Evolutionary conservation across 306 rosid genomes (phyloP), one percentile per base, ranked within the genome.

Genomic region (Quercus wislizeni): DNA sequence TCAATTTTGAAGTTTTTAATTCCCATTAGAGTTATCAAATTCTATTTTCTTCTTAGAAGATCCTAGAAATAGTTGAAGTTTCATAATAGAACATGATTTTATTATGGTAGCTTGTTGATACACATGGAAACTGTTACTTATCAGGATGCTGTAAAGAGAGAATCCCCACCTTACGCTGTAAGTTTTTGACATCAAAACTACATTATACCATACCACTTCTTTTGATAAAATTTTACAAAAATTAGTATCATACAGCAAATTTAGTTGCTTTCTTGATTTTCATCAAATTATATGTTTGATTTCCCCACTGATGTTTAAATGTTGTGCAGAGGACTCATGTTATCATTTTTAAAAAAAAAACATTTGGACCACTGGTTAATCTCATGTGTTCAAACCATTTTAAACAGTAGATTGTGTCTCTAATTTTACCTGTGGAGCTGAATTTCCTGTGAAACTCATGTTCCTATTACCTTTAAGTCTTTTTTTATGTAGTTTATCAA

Each of bases 1-100:
- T 81, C 55, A 59, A 23, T 58, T 21, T 14, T 80, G 38, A 57
- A 19, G 20, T 57, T 74, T 68, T 57, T 38, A 59, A 74, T 69
- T 59, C 30, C 30, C 54, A 49, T 49, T 49, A 49, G 14, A 49
- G 54, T 49, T 15, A 8, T 52, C 54, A 20, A 62, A 62, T 59
- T 20, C 73, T 43, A 20, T 20, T 68, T 76, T 51, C 76, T 59
- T 71, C 43, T 14, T 59, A 38, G 5, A 41, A 13, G 46, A 23
- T 70, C 69, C 38, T 58, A 15, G 25, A 81, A 70, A 35, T 67
- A 68, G 9, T 59, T 46, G 68, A 12, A 59, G 27, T 69, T 61
- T 76, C 28, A 18, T 18, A 25, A 14, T 38, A 68, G 70, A 65
- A 51, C 46, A 27, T 18, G 61, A 28, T 57, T 64, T 18, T 41